Percentiles rank a stretch among this genome's conserved stretches.
Conservation (phyloP, 1,284 basidiomycete species). For the Trametes polyzona region DNA sequence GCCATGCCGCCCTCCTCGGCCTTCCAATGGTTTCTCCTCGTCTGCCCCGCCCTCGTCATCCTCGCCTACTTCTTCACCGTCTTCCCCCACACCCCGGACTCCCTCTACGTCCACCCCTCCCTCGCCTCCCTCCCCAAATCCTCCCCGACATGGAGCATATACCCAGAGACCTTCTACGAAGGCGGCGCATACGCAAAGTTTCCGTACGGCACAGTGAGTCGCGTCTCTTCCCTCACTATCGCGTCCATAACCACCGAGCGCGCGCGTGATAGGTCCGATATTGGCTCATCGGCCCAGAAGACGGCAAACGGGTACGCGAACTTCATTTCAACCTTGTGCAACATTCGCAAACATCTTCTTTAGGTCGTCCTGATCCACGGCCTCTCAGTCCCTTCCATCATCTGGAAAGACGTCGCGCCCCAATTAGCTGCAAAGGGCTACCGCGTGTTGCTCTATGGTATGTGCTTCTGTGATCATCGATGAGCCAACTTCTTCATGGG, state of each 20-base stretch:
- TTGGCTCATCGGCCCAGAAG: conserved; percentile 72
- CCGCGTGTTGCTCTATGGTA: conserved; percentile 76
- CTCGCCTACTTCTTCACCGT: conserved; percentile 61
- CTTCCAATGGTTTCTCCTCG: conserved; percentile 57
- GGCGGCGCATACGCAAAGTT: conserved; percentile 68
- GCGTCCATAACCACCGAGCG: conserved; percentile 18
- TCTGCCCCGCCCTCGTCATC: conserved; percentile 62
- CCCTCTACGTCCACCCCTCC: conserved; percentile 55
- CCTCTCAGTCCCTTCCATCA: conserved; percentile 73
- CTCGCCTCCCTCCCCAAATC: conserved; percentile 58
- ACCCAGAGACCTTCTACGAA: conserved; percentile 67
- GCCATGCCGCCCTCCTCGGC: conserved; percentile 36
- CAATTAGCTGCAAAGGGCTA: conserved; percentile 64
- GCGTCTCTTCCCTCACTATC: conserved; percentile 1
- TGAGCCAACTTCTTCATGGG: not conserved
- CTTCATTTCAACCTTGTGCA: not conserved
- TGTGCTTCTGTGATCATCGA: conserved; percentile 3
- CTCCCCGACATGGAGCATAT: conserved; percentile 64
- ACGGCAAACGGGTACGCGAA: conserved; percentile 64
- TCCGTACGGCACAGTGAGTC: conserved; percentile 59
- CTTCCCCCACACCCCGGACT: conserved; percentile 61
- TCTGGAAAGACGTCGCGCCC: conserved; percentile 76
- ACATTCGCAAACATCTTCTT: not conserved
- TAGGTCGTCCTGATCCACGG: conserved; percentile 80
- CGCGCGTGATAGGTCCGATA: conserved; percentile 59